A percentile compares a stretch with the other conserved stretches of the same genome.
Evolutionary conservation across 2,329 filamentous ascomycete genomes (phyloP).

Genomic region (Ascochyta koolunga): DNA sequence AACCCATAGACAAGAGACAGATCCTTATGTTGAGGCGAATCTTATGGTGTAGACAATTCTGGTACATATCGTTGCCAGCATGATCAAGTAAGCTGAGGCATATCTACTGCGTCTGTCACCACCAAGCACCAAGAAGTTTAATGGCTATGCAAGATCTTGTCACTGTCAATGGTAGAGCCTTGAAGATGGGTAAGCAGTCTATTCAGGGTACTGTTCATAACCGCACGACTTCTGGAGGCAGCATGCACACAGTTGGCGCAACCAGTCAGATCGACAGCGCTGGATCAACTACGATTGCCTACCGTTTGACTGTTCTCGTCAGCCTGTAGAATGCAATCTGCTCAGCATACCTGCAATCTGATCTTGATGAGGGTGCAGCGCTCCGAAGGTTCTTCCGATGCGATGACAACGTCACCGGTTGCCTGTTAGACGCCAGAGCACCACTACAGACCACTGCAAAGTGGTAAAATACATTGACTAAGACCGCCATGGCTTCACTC

Average conservation of each 20-base stretch:
- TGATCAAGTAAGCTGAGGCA: too few species aligned
- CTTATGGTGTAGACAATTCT: too few species aligned
- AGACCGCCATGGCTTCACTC: slow-evolving; percentile 11
- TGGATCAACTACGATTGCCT: not conserved
- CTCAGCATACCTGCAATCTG: not conserved
- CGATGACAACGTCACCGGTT: slow-evolving; percentile 8
- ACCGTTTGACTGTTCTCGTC: not conserved
- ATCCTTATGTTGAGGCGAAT: too few species aligned
- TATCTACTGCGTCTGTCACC: too few species aligned
- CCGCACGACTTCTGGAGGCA: not conserved
- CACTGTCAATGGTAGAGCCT: not conserved
- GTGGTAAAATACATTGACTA: not conserved
- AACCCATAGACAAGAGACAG: not conserved
- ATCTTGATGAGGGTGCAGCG: slow-evolving; percentile 1
- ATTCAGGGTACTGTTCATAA: not conserved
- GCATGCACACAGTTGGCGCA: not conserved
- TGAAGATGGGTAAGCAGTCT: not conserved
- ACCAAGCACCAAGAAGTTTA: not conserved
- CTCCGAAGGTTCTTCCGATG: slow-evolving; percentile 5
- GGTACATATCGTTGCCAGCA: too few species aligned
- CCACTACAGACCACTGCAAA: slow-evolving; percentile 6
- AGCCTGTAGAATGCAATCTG: not conserved
- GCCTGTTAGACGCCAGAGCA: slow-evolving; percentile 6
- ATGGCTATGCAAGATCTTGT: too few species aligned
- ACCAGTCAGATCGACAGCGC: not conserved